These are phyloP conservation scores for Physaria fendleri DNA, from an alignment of 345 rosid species.

Conservation along the genomic window DNA sequence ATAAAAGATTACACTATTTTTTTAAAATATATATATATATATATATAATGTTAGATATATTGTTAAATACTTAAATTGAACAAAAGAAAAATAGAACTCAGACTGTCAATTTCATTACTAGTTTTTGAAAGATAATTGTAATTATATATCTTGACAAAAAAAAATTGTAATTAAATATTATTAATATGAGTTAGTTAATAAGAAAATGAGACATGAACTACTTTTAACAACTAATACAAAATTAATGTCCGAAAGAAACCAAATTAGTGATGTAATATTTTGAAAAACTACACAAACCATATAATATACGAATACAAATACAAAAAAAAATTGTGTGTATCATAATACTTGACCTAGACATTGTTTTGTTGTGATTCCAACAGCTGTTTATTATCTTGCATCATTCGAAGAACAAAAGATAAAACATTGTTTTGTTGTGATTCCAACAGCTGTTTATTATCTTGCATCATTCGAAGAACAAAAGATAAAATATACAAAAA, in stretches of 20 bases:
- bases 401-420: conserved; percentile 21
- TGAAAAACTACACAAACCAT: neutral
- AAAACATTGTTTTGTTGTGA: conserved; percentile 26
- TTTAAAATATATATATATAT: too few relatives aligned
- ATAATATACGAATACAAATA: conserved; percentile 1
- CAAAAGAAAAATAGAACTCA: neutral
- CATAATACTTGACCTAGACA: too few relatives aligned
- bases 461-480: conserved; percentile 23
- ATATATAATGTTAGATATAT: too few relatives aligned
- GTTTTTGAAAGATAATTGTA: neutral
- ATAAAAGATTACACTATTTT: too few relatives aligned
- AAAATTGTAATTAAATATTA: neutral
- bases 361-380: conserved; percentile 26
- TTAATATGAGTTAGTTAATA: neutral
- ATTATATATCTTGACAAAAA: neutral
- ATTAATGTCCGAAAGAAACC: neutral
- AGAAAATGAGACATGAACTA: neutral
- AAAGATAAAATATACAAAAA: neutral
- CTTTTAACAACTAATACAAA: neutral
- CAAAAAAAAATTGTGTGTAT: conserved; percentile 17
- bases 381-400: conserved; percentile 26
- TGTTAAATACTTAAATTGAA: too few relatives aligned
- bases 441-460: conserved; percentile 28
- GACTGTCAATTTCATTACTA: too few relatives aligned
- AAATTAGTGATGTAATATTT: neutral